A percentile compares a stretch with the other conserved stretches of the same genome.
Conservation (phyloP, 2,329 filamentous ascomycete species). For the Fusarium chuoi region DNA sequence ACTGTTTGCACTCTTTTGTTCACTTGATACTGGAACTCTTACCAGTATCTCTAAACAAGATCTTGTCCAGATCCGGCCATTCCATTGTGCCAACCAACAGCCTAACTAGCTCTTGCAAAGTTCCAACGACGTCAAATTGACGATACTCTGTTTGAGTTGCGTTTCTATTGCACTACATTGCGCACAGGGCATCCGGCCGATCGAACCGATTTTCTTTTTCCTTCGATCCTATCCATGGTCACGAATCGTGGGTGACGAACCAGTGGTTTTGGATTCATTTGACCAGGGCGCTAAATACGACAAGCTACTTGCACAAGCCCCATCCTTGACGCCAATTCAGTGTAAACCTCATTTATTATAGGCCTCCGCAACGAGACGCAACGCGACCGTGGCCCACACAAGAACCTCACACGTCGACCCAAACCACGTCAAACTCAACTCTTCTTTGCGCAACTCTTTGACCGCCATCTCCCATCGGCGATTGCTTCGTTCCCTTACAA, state of each 20-base stretch:
- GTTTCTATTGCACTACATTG: not conserved
- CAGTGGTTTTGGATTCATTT: conserved; percentile 8
- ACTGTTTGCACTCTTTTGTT: conserved; percentile 3
- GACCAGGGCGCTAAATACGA: conserved; percentile 29
- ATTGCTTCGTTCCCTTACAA: conserved; percentile 22
- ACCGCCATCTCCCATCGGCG: conserved; percentile 28
- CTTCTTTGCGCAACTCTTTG: conserved; percentile 15
- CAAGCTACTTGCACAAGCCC: conserved; percentile 8
- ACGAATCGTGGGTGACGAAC: conserved; percentile 18
- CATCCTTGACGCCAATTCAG: conserved; percentile 3
- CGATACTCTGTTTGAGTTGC: not conserved
- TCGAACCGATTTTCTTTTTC: not conserved
- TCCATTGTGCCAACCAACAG: conserved; percentile 12
- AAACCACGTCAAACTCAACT: conserved; percentile 12
- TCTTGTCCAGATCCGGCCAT: conserved; percentile 25
- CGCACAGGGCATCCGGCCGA: conserved; percentile 16
- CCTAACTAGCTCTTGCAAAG: conserved; percentile 13
- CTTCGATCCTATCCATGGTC: not conserved
- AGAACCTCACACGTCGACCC: conserved; percentile 24
- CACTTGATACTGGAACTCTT: conserved; percentile 5
- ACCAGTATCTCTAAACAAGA: conserved; percentile 5
- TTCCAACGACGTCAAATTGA: conserved; percentile 15
- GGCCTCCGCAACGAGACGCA: conserved; percentile 30
- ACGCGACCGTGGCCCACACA: conserved; percentile 41
- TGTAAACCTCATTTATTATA: conserved; percentile 28